Base-by-base conservation (phyloP, 257 asterid genomes). In the Linderniella brevidens region DNA sequence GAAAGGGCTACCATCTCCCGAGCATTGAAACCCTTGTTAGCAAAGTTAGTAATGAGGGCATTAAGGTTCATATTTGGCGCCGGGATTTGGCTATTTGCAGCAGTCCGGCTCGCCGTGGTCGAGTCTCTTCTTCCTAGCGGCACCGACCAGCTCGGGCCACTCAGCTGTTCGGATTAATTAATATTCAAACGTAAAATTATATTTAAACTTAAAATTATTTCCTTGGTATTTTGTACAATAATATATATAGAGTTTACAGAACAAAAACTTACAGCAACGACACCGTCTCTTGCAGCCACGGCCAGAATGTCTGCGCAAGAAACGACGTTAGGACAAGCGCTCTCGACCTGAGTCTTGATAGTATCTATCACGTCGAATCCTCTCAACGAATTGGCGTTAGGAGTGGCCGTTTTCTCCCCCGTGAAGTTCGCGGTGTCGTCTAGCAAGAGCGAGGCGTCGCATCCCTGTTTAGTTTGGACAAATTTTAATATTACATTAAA, bases 251-350 rank as follows among this genome's bases (percentile, higher is more conserved):
- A 10, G 3, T 3, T 2, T 11, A 39, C 1, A 13, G 9, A 10
- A 39, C 3, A 39, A 39, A 10, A 17, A 53, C 82, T 68, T 41
- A 82, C 92, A 13, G 80, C 85, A 3, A 77, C 80, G 17, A 52
- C 62, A 10, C 80, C 73, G 41, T 83, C 92, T 14, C 87, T 74
- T 35, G 77, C 87, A 5, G 92, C 88, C 16, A 82, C 71, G 17
- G 88, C 35, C 39, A 83, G 43, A 39, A 83, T 83, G 53, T 83
- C 94, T 8, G 94, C 92, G 25, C 94, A 83, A 6, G 94, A 83
- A 17, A 83, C 94, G 35, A 64, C 49, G 4, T 66, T 61, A 0
- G 71, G 57, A 59, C 94, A 78, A 4, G 62, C 35, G 0, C 13
- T 17, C 68, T 83, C 94, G 3, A 79, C 68, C 41, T 61, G 75